Percentiles rank a stretch among this genome's conserved stretches.
phyloP scores from a whole-genome alignment of 1,139 yeast species.

The Diutina rugosa region DNA sequence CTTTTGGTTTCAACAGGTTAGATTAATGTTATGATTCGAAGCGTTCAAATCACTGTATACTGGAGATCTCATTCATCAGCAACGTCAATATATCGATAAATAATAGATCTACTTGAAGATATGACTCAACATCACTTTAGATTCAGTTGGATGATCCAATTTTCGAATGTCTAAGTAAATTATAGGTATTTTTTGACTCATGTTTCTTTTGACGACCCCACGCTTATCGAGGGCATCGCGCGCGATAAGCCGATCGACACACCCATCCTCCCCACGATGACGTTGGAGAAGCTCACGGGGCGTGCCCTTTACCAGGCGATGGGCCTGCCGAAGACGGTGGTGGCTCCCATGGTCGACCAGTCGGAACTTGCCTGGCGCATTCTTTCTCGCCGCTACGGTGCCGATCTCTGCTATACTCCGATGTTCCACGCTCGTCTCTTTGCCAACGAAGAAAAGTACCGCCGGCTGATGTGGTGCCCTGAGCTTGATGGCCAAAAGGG shows the following conservation, averaged over 20 bases:
- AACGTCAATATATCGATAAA: too few relatives aligned
- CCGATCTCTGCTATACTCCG: slow-evolving; percentile 89
- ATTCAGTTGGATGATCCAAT: too few relatives aligned
- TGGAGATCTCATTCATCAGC: too few relatives aligned
- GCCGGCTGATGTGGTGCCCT: slow-evolving; percentile 58
- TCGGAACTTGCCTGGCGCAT: slow-evolving; percentile 94
- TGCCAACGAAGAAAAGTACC: slow-evolving; percentile 72
- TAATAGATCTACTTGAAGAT: too few relatives aligned
- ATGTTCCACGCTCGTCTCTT: slow-evolving; percentile 92
- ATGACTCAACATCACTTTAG: too few relatives aligned
- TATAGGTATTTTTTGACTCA: too few relatives aligned
- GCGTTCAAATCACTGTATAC: too few relatives aligned
- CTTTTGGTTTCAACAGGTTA: too few relatives aligned
- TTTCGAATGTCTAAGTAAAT: too few relatives aligned
- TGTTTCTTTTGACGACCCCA: too few relatives aligned
- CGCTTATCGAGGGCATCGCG: not conserved
- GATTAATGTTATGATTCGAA: too few relatives aligned
- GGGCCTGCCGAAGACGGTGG: slow-evolving; percentile 70
- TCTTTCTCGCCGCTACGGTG: slow-evolving; percentile 78
- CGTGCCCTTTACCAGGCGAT: slow-evolving; percentile 56
- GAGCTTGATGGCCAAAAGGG: slow-evolving; percentile 57
- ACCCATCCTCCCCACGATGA: not conserved
- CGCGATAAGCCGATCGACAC: not conserved
- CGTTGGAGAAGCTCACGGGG: not conserved
- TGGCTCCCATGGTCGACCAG: slow-evolving; percentile 99